phyloP scores from a whole-genome alignment of 2,329 filamentous ascomycete genomes.

The Simplicillium sp. region DNA sequence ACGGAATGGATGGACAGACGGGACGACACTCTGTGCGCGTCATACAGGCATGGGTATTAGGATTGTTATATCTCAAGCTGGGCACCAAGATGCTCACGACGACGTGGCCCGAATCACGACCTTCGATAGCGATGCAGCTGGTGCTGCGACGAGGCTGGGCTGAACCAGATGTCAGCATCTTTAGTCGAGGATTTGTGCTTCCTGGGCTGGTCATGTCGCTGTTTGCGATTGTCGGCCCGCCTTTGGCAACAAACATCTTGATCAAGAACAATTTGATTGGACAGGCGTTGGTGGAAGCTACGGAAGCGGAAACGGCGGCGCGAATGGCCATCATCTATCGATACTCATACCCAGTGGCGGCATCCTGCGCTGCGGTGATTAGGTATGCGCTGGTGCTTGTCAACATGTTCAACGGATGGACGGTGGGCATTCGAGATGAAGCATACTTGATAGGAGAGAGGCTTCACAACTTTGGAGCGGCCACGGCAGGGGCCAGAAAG shows the following conservation, averaged over 20 bases:
- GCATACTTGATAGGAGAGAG: constrained; percentile 93
- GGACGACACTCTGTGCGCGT: constrained; percentile 66
- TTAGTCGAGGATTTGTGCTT: constrained; percentile 80
- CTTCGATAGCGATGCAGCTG: constrained; percentile 64
- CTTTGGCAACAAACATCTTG: constrained; percentile 38
- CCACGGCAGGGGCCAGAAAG: constrained; percentile 24
- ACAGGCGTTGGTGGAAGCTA: neutral
- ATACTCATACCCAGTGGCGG: constrained; percentile 60
- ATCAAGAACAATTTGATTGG: constrained; percentile 15
- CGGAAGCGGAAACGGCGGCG: constrained; percentile 18
- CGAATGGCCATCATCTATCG: constrained; percentile 34
- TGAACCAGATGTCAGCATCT: constrained; percentile 66
- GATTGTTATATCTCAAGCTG: constrained; percentile 82
- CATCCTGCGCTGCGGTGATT: constrained; percentile 35
- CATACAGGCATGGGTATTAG: constrained; percentile 89
- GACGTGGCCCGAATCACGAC: constrained; percentile 58
- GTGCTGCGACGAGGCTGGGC: constrained; percentile 69
- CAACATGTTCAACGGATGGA: constrained; percentile 63
- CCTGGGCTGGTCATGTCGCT: constrained; percentile 57
- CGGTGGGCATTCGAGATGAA: constrained; percentile 77
- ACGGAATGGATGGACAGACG: constrained; percentile 14
- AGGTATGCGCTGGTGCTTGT: constrained; percentile 39
- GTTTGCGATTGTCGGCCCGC: constrained; percentile 55
- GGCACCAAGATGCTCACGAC: constrained; percentile 58
- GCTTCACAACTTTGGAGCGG: constrained; percentile 78